A percentile compares a stretch with the other conserved stretches of the same genome.
Conservation (phyloP, 2,329 filamentous ascomycete genomes). For the Aspergillus tamarii region DNA sequence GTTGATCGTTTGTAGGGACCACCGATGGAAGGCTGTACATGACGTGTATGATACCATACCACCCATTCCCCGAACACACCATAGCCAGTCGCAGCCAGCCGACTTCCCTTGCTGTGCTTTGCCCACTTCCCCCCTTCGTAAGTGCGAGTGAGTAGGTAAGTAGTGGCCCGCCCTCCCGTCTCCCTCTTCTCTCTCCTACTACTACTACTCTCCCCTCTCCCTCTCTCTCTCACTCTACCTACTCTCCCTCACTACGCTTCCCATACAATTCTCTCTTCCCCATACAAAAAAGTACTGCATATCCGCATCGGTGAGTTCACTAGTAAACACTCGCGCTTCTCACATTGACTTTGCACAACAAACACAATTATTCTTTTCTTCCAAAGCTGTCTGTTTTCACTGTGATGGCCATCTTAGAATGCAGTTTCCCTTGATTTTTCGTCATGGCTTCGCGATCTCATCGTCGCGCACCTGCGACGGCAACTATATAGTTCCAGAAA, state of each 20-base stretch:
- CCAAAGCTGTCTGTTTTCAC: constrained; percentile 17
- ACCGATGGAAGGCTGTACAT: constrained; percentile 18
- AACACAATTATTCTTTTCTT: constrained; percentile 26
- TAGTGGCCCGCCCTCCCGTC: constrained; percentile 29
- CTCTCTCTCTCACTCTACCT: constrained; percentile 33
- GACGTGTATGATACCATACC: constrained; percentile 29
- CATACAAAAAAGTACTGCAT: constrained; percentile 46
- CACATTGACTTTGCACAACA: constrained; percentile 31
- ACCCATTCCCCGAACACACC: constrained; percentile 23
- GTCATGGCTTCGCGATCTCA: constrained; percentile 25
- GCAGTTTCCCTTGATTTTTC: constrained; percentile 27
- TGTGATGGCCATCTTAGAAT: constrained; percentile 19
- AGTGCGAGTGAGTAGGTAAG: constrained; percentile 19
- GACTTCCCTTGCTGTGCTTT: constrained; percentile 31
- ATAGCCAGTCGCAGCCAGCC: constrained; percentile 32
- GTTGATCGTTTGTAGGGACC: constrained; percentile 12
- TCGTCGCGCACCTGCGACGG: constrained; percentile 27
- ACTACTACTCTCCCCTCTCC: constrained; percentile 37
- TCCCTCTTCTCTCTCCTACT: constrained; percentile 32
- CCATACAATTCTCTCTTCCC: constrained; percentile 40
- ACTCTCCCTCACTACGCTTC: constrained; percentile 37
- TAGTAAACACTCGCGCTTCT: constrained; percentile 32
- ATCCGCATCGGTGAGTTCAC: constrained; percentile 41
- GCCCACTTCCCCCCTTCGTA: constrained; percentile 28
- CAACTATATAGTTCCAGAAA: constrained; percentile 25